Base-by-base conservation (phyloP, 2,329 filamentous ascomycete species). In the Cladorrhinum sp. region DNA sequence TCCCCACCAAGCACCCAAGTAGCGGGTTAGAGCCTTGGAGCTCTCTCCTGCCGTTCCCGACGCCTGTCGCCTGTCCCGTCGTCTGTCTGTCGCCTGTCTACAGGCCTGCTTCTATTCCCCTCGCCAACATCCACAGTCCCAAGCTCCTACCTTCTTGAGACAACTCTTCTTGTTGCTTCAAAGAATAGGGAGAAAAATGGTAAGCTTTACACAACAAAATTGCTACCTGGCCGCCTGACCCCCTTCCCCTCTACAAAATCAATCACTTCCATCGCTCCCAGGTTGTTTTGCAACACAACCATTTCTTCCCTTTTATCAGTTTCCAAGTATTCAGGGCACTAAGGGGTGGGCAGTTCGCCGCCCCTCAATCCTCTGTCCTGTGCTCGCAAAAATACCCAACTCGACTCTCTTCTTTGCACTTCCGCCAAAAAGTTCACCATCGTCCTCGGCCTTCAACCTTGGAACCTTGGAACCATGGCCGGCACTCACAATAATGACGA, bases 381-480 rank as follows among this genome's bases (percentile, higher is more conserved):
- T 10, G 25, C 25, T 41, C 36, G 16, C 10, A 41, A 41, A 41
- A 41, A 6, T n/a, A 41, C 36, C 16, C 41, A 18, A 25, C 9
- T 32, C 23, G 16, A 4, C n/a, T 22, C 51, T 45, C 22, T 48
- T 48, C 12, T 38, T 12, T 55, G 4, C 24, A 45, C 55, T 4
- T 58, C 45, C 23, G 24, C 36, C 41, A 50, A 38, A 2, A 45
- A 13, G 16, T 55, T 50, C 54, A 27, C 55, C 45, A 22, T 27
- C 27, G 38, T 54, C 45, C 24, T 32, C 32, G 20, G 41, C 45
- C 10, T 52, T 20, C 13, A 55, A 20, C 27, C 27, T 32, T 22
- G 27, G 20, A 51, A 62, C 32, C 12, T 38, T 55, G 45, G 10
- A 38, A 58, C 16, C 55, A 64, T 63, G 60, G 18, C 32, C 52